Base-by-base conservation (phyloP, 2,329 filamentous ascomycete genomes). In the Fusarium chuoi region DNA sequence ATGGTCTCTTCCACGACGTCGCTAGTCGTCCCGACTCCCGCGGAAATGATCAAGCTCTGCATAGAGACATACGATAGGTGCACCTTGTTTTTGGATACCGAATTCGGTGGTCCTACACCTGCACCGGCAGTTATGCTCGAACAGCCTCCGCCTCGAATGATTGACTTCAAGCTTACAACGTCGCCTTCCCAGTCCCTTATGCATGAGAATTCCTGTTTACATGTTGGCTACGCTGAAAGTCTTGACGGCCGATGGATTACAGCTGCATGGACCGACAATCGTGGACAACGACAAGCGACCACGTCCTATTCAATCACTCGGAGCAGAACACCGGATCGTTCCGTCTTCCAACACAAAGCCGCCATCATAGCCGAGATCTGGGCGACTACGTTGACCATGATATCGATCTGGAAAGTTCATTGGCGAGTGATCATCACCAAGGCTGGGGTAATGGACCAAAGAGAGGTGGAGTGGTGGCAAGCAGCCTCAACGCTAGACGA, bases 31-130 rank as follows among this genome's bases (percentile, higher is more conserved):
- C 88, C 91, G 3, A 85, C 89, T 5, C 88, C 90, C 0, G 80
- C 83, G 10, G 90, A 91, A 20, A 89, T 93, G 75, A 84, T 85
- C 49, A 88, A 85, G 62, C 84, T 95, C 22, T 93, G 92, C 24
- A 86, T 94, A 67, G 93, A 96, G 81, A 89, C 93, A 5, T 96
- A 96, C 76, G 93, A 95, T 78, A 90, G 94, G 11, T 95, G 93
- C 77, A 89, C 88, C 17, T 80, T 88, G 33, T 89, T 78, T 51
- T 68, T 78, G 11, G 70, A 68, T 20, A n/a, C 69, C 5, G 77
- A 78, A 33, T 71, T 89, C 56, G 84, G 84, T 14, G 87, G 88
- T 17, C 81, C 88, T 62, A 85, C 89, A 79, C 89, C 91, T 14
- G 89, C 92, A 1, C 92, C 94, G 6, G 90, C 93, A 2, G 90